These are phyloP conservation scores for Vachellia collinsii DNA, from an alignment of 306 rosid species.

Conservation along the genomic window DNA sequence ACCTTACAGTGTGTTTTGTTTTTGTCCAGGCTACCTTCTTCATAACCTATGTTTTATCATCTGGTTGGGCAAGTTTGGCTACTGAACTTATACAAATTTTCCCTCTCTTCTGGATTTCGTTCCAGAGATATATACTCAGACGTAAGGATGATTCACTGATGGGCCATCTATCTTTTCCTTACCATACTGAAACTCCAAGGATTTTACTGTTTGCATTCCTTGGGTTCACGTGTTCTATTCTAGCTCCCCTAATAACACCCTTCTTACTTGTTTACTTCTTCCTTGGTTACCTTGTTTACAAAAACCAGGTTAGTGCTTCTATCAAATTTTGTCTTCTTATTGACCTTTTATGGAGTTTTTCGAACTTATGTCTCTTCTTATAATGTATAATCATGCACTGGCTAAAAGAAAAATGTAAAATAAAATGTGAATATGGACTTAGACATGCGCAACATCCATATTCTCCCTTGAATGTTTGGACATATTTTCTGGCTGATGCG, in stretches of 20 bases:
- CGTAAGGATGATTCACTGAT: conserved; percentile 47
- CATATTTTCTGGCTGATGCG: background rate
- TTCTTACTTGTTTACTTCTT: conserved; percentile 77
- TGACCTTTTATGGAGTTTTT: conserved; percentile 12
- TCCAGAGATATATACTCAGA: conserved; percentile 57
- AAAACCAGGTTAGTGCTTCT: conserved; percentile 75
- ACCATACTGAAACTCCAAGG: conserved; percentile 92
- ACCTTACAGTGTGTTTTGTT: conserved; percentile 27
- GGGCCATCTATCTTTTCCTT: conserved; percentile 66
- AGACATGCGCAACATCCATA: background rate
- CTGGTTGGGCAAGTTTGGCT: conserved; percentile 96
- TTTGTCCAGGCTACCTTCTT: conserved; percentile 92
- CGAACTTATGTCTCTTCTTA: conserved; percentile 2
- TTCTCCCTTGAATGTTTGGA: conserved; percentile 1
- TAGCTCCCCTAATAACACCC: conserved; percentile 88
- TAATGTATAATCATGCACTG: conserved; percentile 23
- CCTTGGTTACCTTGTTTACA: conserved; percentile 85
- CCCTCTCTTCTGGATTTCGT: conserved; percentile 63
- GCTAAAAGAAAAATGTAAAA: background rate
- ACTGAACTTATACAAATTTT: conserved; percentile 77
- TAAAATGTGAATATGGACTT: background rate
- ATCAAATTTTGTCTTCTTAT: conserved; percentile 17
- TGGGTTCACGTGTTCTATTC: conserved; percentile 82
- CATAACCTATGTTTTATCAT: conserved; percentile 88
- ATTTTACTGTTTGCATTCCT: conserved; percentile 81